phyloP scores from a whole-genome alignment of 2,329 filamentous ascomycete genomes.

The Magnaporthales sp. region DNA sequence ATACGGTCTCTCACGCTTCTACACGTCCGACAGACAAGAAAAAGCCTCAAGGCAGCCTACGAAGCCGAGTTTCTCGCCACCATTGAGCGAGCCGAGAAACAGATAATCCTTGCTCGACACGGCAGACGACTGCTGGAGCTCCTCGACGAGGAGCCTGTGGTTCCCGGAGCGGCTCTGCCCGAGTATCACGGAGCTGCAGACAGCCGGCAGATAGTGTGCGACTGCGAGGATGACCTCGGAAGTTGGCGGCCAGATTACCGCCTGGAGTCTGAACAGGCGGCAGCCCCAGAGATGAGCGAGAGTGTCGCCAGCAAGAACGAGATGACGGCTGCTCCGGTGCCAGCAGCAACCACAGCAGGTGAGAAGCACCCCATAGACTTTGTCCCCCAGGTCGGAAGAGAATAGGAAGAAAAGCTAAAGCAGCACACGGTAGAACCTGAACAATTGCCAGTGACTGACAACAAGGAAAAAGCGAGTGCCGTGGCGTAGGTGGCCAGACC shows the following conservation, averaged over 20 bases:
- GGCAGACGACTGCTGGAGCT: slow-evolving; percentile 76
- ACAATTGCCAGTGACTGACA: background rate
- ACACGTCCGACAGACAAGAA: slow-evolving; percentile 57
- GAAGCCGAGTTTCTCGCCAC: slow-evolving; percentile 80
- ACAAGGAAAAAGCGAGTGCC: background rate
- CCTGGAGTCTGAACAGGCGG: slow-evolving; percentile 22
- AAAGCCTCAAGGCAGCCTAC: slow-evolving; percentile 94
- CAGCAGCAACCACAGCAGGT: background rate
- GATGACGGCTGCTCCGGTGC: background rate
- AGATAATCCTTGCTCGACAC: slow-evolving; percentile 87
- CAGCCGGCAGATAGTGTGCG: slow-evolving; percentile 80
- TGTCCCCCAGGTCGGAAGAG: background rate
- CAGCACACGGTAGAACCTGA: background rate
- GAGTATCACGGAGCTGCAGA: slow-evolving; percentile 57
- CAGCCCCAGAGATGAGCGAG: background rate
- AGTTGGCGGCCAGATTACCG: slow-evolving; percentile 50
- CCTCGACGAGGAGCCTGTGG: slow-evolving; percentile 81
- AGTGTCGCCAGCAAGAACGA: background rate
- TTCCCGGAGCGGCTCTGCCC: slow-evolving; percentile 72
- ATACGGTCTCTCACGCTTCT: background rate
- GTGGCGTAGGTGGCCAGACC: background rate
- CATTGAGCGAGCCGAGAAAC: slow-evolving; percentile 95
- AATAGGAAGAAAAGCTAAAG: background rate
- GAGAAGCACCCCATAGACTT: background rate
- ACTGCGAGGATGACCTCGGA: slow-evolving; percentile 81